These are phyloP conservation scores for Sporothrix dimorphospora DNA, from an alignment of 2,329 filamentous ascomycete genomes.

Conservation along the genomic window DNA sequence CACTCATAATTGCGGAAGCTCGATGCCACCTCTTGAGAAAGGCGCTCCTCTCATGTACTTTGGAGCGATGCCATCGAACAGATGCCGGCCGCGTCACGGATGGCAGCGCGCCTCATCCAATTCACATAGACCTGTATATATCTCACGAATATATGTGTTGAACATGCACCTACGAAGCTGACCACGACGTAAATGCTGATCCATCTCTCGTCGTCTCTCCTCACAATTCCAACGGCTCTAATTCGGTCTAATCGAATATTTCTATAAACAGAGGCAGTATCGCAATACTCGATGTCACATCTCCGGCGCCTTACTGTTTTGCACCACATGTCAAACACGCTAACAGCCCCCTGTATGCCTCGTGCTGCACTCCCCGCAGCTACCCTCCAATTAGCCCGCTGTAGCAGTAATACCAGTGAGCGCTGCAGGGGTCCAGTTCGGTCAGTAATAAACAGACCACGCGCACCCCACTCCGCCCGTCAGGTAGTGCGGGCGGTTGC, in stretches of 20 bases:
- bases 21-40: not conserved
- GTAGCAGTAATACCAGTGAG: not conserved
- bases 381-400: conserved; percentile 15
- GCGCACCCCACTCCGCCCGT: not conserved
- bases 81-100: not conserved
- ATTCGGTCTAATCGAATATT: not conserved
- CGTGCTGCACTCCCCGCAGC: conserved; percentile 10
- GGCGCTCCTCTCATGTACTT: not conserved
- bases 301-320: not conserved
- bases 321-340: conserved; percentile 22
- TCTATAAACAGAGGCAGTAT: not conserved
- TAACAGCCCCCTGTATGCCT: conserved; percentile 8
- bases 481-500: conserved; percentile 20
- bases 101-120: not conserved
- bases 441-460: not conserved
- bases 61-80: not conserved
- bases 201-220: not conserved
- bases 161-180: not conserved
- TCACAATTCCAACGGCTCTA: not conserved
- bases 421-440: conserved; percentile 1
- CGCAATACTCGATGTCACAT: conserved; percentile 1
- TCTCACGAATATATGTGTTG: not conserved
- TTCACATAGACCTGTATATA: not conserved
- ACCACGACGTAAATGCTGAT: not conserved
- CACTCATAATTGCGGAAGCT: not conserved